Base-by-base conservation (phyloP, 208 protist species). In the Acanthamoeba royreba region DNA sequence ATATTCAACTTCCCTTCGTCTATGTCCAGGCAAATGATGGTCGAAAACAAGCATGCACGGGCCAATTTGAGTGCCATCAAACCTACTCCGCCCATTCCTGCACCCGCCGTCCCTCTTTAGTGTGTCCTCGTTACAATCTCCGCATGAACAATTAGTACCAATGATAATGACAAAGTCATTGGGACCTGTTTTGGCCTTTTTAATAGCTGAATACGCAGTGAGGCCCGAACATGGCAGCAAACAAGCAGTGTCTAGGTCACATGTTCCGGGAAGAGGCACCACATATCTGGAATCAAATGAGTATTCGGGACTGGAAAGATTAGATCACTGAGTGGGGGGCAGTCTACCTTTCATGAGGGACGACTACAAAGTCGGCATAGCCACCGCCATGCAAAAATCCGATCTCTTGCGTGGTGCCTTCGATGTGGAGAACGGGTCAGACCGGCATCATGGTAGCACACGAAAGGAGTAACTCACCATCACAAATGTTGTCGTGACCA, bases 11-110 rank as follows among this genome's bases (percentile, higher is more conserved):
- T 90, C 1, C 17, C 45, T 35, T 90, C 83, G 53, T 90, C 83
- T 19, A 90, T 69, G 40, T 90, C 83, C 15, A 90, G 35, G 35
- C 83, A 90, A 4, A 90, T 69, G 35, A 90, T 90, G 1, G 83
- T 61, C 46, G 83, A 90, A 19, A 72, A 19, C 28, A 90, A 25
- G 17, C 46, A 42, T 15, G 25, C 46, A 25, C 53, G 46, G 13
- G 83, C 83, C 35, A 90, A 42, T 52, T 90, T 90, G 83, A 90
- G 83, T 22, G 83, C 83, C 83, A 90, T 90, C 52, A 90, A 35
- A n/a, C 83, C 83, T n/a, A 90, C 83, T 5, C 83, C 83, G 38
- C 83, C 83, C 83, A 69, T 90, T 1, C 83, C 8, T 28, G 22
- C 15, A 25, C 49, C 13, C 19, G 49, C 19, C 19, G 49, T 55